Evolutionary conservation across 495 filamentous ascomycete species (phyloP), one percentile per base, ranked within the genome.

Genomic region (Extremus antarcticus): DNA sequence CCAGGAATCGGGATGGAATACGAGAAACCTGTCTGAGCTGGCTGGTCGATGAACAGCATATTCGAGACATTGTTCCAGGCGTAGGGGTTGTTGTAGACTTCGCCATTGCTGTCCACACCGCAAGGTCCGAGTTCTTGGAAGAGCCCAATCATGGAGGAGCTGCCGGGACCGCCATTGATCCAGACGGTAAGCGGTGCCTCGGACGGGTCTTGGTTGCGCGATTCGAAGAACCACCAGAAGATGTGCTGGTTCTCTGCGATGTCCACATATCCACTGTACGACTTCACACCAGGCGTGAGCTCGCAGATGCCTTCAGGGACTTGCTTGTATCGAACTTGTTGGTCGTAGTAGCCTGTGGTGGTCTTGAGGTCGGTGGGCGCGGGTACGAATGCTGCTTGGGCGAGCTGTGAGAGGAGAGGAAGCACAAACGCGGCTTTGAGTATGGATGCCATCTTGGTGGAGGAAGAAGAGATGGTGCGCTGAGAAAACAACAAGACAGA

Each of bases 241-340:
- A 82, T 79, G 60, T 85, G 80, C 61, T 83, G 65, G 60, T 80
- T 63, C 49, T 78, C 76, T 1, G 59, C 71, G 29, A 85, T 74
- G 68, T 85, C 83, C 13, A 81, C 77, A 57, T 85, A 86, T 2
- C 83, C 83, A 23, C 77, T 78, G 65, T 79, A 85, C 53, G 76
- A 80, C 64, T 83, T 83, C 16, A 85, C 80, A 43, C 72, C 68
- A 0, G 82, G 81, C 54, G 82, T 75, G 2, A 77, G 73, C 68
- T 86, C 83, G 56, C 83, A 86, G 43, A 84, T 79, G 15, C 82
- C 82, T 10, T 75, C 65, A 0, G 78, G 76, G 3, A 81, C 81
- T 60, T 81, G 65, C 60, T 83, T 84, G 65, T 82, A 84, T 10
- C 81, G 75, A 3, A 70, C 65, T 51, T 51, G 32, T 56, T 82